Percentiles rank a stretch among this genome's conserved stretches.
Evolutionary conservation across 345 rosid species (phyloP).

Genomic region (Aquilaria sinensis): DNA sequence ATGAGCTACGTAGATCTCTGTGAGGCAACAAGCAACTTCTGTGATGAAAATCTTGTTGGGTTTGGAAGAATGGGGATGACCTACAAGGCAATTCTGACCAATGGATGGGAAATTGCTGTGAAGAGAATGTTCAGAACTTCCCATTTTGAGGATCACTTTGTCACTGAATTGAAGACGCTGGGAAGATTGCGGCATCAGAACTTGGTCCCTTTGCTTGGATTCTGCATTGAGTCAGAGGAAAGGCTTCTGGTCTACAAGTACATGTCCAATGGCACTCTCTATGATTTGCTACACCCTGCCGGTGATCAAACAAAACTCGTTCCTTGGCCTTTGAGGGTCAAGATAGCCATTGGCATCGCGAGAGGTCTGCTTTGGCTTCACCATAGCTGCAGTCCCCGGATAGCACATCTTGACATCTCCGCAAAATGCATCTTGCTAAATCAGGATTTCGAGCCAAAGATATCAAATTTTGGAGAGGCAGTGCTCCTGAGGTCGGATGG

Average conservation of each 20-base stretch:
- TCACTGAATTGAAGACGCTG: conserved; percentile 5
- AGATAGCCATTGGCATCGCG: conserved; percentile 19
- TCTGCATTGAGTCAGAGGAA: conserved; percentile 10
- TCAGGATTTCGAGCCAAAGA: conserved; percentile 10
- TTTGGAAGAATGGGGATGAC: conserved; percentile 11
- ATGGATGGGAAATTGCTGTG: conserved; percentile 6
- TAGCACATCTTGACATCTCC: conserved; percentile 17
- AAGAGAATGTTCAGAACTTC: conserved; percentile 1
- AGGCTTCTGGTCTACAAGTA: too few species aligned
- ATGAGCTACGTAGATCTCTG: not conserved
- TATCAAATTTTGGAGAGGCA: conserved; percentile 13
- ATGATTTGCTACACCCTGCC: conserved; percentile 12
- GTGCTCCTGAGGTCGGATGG: not conserved
- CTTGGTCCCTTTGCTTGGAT: conserved; percentile 18
- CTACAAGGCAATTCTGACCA: conserved; percentile 7
- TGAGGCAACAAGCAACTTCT: conserved; percentile 9
- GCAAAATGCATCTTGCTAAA: conserved; percentile 16
- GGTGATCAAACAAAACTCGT: not conserved
- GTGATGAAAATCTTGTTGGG: conserved; percentile 4
- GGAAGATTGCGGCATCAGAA: not conserved
- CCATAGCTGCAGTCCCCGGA: not conserved
- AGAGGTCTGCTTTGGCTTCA: conserved; percentile 29
- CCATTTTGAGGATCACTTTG: conserved; percentile 2
- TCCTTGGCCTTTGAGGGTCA: conserved; percentile 21
- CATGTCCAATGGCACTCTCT: too few species aligned